Evolutionary conservation across 2,329 filamentous ascomycete species (phyloP).

Genomic region (Myriangium duriaei): DNA sequence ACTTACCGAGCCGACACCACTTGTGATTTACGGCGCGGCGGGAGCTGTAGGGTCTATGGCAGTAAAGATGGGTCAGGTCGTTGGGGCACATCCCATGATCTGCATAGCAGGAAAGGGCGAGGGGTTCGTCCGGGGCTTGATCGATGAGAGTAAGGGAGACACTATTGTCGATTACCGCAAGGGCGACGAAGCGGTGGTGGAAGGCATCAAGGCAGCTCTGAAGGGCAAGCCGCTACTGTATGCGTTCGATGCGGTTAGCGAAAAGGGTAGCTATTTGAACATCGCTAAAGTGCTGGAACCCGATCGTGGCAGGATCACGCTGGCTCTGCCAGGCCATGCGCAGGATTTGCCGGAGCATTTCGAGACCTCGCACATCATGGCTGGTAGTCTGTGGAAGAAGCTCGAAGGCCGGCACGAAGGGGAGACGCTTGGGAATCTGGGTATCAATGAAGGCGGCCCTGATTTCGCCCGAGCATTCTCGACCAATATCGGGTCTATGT

Average conservation of each 20-base stretch:
- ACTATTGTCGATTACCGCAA: conserved; percentile 47
- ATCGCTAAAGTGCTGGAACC: conserved; percentile 27
- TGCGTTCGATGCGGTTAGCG: conserved; percentile 22
- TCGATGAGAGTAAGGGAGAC: conserved; percentile 44
- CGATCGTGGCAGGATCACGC: conserved; percentile 20
- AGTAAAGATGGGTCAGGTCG: conserved; percentile 40
- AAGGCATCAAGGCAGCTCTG: conserved; percentile 19
- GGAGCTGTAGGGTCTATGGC: conserved; percentile 47
- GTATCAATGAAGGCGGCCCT: conserved; percentile 10
- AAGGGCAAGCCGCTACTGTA: conserved; percentile 18
- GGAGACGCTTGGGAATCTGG: conserved; percentile 17
- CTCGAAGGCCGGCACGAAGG: conserved; percentile 13
- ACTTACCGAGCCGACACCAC: conserved; percentile 20
- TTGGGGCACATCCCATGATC: conserved; percentile 50
- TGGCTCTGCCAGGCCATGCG: conserved; percentile 16
- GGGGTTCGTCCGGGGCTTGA: conserved; percentile 39
- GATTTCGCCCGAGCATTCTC: conserved; percentile 36
- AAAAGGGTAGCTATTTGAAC: conserved; percentile 24
- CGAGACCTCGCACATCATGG: neutral
- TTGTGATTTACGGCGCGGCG: conserved; percentile 40
- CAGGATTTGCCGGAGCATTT: neutral
- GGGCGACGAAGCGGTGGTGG: conserved; percentile 20
- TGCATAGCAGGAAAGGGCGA: conserved; percentile 43
- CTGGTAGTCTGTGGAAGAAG: neutral
- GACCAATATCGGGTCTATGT: neutral